Base-by-base conservation (phyloP, 768 basidiomycete species). In the Leucosporidium creatinivorum region DNA sequence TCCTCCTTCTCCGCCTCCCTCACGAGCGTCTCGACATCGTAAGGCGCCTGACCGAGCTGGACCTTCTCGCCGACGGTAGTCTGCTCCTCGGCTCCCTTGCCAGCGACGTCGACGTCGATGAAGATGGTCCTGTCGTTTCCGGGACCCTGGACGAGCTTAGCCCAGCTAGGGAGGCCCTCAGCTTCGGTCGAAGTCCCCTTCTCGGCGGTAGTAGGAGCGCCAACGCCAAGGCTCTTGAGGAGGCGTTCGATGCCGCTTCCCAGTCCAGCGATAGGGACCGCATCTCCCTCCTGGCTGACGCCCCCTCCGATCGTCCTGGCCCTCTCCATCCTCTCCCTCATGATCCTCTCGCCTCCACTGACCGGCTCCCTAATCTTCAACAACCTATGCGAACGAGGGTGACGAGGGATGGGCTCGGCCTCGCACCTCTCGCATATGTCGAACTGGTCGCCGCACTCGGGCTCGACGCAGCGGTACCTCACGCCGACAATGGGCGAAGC, bases 381-480 rank as follows among this genome's bases (percentile, higher is more conserved):
- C 75, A 93, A 67, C 0, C 86, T 84, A 74, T 93, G 91, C 39
- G 78, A 83, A 18, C 76, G 66, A 0, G 89, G 88, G 76, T 93
- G 91, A 18, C 88, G 80, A 8, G 85, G 79, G 67, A 91, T 88
- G 0, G 91, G 91, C 65, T 85, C 81, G 8, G 89, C 86, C 78
- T 92, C 91, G 78, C 91, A 93, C 61, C 77, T 77, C 65, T 82
- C 80, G 78, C 91, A 93, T 23, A 93, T 81, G 74, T 93, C 91
- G 72, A 85, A 91, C 77, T 92, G 88, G 0, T 83, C 82, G n/a
- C 25, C 52, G 78, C 91, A 93, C 5, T 80, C 79, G 19, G 84
- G 81, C 75, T 91, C 85, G 84, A 89, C 86, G 78, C 91, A 93
- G 87, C 89, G 88, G 80, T 84, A 92, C 55, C 91, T 85, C 55